A percentile compares a stretch with the other conserved stretches of the same genome.
These are phyloP conservation scores for Tetrapisispora fleetii DNA, from an alignment of 805 yeast genomes.

Conservation along the genomic window DNA sequence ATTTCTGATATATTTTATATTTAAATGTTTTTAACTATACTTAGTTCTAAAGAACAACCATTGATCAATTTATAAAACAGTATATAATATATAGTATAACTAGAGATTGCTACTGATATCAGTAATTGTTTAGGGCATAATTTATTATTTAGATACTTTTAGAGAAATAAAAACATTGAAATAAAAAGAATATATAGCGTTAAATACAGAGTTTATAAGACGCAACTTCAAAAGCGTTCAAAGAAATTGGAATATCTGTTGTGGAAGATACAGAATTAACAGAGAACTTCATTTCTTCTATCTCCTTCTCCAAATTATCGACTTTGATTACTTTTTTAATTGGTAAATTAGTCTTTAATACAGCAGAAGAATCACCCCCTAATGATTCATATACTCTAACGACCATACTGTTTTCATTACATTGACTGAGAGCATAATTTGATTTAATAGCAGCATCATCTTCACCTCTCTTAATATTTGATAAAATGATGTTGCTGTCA, in stretches of 20 bases:
- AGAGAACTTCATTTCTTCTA: constrained; percentile 34
- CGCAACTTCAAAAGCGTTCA: constrained; percentile 75
- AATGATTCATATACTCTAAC: constrained; percentile 77
- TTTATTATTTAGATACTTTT: not conserved
- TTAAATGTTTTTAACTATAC: no score
- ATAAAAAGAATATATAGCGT: not conserved
- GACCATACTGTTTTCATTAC: constrained; percentile 44
- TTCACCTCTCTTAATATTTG: constrained; percentile 80
- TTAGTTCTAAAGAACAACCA: no score
- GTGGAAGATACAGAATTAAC: constrained; percentile 1
- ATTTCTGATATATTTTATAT: no score
- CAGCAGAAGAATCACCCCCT: constrained; percentile 65
- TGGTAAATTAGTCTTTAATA: constrained; percentile 37
- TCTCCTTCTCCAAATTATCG: constrained; percentile 47
- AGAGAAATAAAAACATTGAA: not conserved
- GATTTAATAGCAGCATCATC: constrained; percentile 53
- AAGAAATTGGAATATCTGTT: constrained; percentile 35
- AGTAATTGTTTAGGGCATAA: no score
- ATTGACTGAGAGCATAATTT: constrained; percentile 36
- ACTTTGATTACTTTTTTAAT: constrained; percentile 43
- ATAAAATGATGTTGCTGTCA: constrained; percentile 51
- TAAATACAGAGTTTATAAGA: constrained; percentile 28
- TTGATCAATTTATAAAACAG: no score
- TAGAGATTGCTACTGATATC: no score
- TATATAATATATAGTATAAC: no score